These are phyloP conservation scores for Austroboletus festivus DNA, from an alignment of 768 basidiomycete genomes.

Conservation along the genomic window DNA sequence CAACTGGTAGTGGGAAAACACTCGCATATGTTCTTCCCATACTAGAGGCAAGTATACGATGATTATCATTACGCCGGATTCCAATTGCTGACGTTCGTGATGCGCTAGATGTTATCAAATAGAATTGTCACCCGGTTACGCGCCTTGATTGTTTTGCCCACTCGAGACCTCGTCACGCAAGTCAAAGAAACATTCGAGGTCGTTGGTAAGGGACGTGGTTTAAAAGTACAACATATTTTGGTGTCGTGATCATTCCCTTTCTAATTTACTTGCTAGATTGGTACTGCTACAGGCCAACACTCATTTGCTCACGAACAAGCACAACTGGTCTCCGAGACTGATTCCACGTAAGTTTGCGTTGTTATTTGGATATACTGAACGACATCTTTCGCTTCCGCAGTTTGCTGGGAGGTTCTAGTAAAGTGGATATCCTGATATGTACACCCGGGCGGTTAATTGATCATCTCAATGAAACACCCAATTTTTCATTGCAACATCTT, in stretches of 20 bases:
- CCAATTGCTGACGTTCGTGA: not conserved
- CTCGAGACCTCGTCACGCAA: constrained; percentile 88
- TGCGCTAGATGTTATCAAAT: constrained; percentile 58
- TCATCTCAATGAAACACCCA: constrained; percentile 82
- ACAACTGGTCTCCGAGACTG: constrained; percentile 64
- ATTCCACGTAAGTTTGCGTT: constrained; percentile 42
- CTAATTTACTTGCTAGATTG: constrained; percentile 43
- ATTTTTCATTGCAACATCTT: constrained; percentile 91
- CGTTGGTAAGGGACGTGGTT: constrained; percentile 76
- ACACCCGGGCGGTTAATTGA: constrained; percentile 96
- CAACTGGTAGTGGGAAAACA: constrained; percentile 97
- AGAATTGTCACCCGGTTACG: constrained; percentile 80
- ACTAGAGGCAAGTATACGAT: constrained; percentile 58
- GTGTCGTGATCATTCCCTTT: not conserved
- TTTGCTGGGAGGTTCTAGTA: constrained; percentile 81
- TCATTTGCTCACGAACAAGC: constrained; percentile 91
- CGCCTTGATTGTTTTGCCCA: constrained; percentile 88
- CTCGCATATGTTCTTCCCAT: constrained; percentile 94
- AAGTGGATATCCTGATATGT: constrained; percentile 90
- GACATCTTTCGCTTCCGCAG: constrained; percentile 34
- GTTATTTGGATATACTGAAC: not conserved
- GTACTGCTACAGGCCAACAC: constrained; percentile 88
- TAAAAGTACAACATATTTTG: constrained; percentile 55
- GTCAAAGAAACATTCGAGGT: constrained; percentile 91
- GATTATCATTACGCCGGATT: not conserved